phyloP scores from a whole-genome alignment of 1,284 basidiomycete genomes.

The Rhodotorula sp. region DNA sequence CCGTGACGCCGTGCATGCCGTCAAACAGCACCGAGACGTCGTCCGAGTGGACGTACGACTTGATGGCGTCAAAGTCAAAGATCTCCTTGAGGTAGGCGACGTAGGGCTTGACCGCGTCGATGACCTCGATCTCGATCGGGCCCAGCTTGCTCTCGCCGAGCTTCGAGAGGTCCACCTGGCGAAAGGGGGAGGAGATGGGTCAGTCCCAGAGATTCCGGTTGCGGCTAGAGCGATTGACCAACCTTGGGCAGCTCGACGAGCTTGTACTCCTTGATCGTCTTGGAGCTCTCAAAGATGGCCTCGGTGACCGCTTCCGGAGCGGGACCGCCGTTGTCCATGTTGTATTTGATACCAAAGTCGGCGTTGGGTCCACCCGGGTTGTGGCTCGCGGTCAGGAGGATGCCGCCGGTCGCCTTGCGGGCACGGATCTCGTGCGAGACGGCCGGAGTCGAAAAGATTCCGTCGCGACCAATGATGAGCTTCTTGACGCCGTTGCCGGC shows the following conservation, averaged over 20 bases:
- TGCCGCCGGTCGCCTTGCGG: constrained; percentile 94
- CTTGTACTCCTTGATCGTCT: constrained; percentile 81
- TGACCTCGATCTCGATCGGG: constrained; percentile 79
- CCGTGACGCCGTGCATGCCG: constrained; percentile 93
- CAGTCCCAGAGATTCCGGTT: neutral
- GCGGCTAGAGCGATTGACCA: neutral
- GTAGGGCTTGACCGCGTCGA: constrained; percentile 93
- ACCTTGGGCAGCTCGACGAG: constrained; percentile 74
- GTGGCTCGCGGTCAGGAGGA: constrained; percentile 95
- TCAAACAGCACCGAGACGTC: constrained; percentile 89
- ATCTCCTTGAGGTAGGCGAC: constrained; percentile 77
- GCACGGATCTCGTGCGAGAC: constrained; percentile 93
- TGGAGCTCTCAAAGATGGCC: constrained; percentile 88
- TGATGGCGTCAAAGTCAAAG: constrained; percentile 93
- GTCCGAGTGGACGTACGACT: constrained; percentile 71
- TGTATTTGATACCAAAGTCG: constrained; percentile 99
- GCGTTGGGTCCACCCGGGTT: constrained; percentile 96
- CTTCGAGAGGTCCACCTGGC: constrained; percentile 77
- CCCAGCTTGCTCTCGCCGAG: constrained; percentile 77
- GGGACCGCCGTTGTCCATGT: constrained; percentile 93
- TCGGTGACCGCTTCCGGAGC: constrained; percentile 93
- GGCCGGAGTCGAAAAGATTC: constrained; percentile 93
- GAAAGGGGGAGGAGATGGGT: constrained; percentile 9
- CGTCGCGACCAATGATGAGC: constrained; percentile 83
- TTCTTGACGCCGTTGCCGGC: constrained; percentile 63